Percentiles rank a stretch among this genome's conserved stretches.
These are phyloP conservation scores for Alternaria atra DNA, from an alignment of 2,329 filamentous ascomycete species.

Conservation along the genomic window DNA sequence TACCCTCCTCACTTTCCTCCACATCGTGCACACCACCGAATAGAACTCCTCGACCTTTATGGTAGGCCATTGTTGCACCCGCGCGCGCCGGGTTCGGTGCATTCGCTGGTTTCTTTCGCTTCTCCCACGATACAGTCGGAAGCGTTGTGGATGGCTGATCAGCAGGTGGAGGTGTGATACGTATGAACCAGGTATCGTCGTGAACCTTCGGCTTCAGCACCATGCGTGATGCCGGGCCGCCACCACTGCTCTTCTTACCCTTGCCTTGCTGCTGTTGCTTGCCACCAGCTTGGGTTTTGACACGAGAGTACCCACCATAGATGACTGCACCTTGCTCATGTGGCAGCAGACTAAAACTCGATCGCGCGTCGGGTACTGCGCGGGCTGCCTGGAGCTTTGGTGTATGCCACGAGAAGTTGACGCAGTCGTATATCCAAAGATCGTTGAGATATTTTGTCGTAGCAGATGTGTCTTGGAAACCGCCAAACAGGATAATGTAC, in stretches of 20 bases:
- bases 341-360: constrained; percentile 89
- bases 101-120: constrained; percentile 90
- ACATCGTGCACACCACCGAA: constrained; percentile 97
- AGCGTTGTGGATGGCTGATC: constrained; percentile 72
- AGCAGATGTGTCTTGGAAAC: constrained; percentile 96
- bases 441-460: constrained; percentile 94
- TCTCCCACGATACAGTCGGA: constrained; percentile 87
- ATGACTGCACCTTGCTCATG: constrained; percentile 90
- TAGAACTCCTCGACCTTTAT: constrained; percentile 89
- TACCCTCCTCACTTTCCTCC: constrained; percentile 89
- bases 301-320: constrained; percentile 91
- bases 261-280: constrained; percentile 66
- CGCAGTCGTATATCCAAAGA: constrained; percentile 93
- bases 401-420: constrained; percentile 84
- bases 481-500: constrained; percentile 94
- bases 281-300: constrained; percentile 70
- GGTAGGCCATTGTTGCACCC: constrained; percentile 91
- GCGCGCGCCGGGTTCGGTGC: constrained; percentile 83
- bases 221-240: constrained; percentile 70
- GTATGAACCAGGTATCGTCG: constrained; percentile 92
- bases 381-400: constrained; percentile 79
- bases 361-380: constrained; percentile 88
- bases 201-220: constrained; percentile 88
- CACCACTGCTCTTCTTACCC: constrained; percentile 59
- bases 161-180: constrained; percentile 75